A percentile compares a stretch with the other conserved stretches of the same genome.
phyloP scores from a whole-genome alignment of 2,329 filamentous ascomycete species.

The Trichoderma harzianum region DNA sequence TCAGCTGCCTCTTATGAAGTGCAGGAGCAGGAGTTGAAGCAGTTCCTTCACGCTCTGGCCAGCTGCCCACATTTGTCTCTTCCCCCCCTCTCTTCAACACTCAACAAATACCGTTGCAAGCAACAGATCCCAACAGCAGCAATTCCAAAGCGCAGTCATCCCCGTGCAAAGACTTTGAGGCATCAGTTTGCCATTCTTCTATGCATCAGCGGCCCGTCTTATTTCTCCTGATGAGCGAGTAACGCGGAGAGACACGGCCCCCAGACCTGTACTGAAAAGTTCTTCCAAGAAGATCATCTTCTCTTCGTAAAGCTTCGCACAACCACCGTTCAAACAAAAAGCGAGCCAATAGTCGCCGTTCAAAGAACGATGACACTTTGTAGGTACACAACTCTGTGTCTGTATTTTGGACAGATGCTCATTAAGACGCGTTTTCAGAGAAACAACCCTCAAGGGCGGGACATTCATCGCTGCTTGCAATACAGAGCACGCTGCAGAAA shows the following conservation, averaged over 20 bases:
- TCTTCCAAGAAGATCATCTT: not conserved
- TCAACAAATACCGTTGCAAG: not conserved
- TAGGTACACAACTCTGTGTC: not conserved
- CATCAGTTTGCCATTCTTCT: not conserved
- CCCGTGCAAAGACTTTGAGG: not conserved
- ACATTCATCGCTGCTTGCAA: not conserved
- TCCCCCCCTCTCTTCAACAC: not conserved
- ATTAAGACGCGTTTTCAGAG: not conserved
- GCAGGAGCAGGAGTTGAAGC: not conserved
- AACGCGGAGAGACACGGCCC: too few species aligned
- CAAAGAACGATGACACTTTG: not conserved
- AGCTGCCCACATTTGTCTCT: not conserved
- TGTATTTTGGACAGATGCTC: not conserved
- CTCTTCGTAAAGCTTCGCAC: not conserved
- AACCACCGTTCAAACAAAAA: not conserved
- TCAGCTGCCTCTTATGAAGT: not conserved
- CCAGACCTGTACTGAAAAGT: not conserved
- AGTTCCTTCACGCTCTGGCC: not conserved
- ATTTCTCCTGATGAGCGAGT: not conserved
- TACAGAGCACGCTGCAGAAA: not conserved
- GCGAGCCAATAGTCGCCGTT: not conserved
- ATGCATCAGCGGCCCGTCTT: not conserved
- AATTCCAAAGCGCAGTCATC: not conserved
- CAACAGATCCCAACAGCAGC: not conserved
- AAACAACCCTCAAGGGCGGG: not conserved